Evolutionary conservation across 108 stramenopile genomes (phyloP), one percentile per base, ranked within the genome.

Genomic region (Skeletonema tropicum): DNA sequence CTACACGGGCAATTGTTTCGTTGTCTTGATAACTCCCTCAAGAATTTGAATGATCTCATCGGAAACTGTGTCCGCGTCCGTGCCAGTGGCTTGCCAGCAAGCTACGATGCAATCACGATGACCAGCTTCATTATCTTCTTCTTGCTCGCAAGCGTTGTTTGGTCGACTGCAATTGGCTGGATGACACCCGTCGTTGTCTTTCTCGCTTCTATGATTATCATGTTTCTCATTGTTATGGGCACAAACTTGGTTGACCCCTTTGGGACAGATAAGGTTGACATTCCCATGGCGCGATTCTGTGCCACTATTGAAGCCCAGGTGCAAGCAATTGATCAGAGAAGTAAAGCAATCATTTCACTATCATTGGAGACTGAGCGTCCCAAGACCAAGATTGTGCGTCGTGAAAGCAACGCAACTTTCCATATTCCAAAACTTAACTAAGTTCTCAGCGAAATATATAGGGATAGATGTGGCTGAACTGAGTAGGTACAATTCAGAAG

Each of bases 191-290:
- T 48, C 48, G 6, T 48, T 6, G 48, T 48, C 48, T 48, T 48
- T 17, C 48, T 48, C n/a, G 48, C 48, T 19, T 48, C 48, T 0
- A 48, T 48, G 48, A 48, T 48, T 6, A 48, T 48, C n/a, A 48
- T 48, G 48, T 48, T 48, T 48, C 48, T 48, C 48, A 48, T 48
- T 6, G 48, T 48, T 17, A 48, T 48, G 48, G 48, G 48, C 6
- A 6, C 48, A 6, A 48, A 48, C 2, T n/a, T 48, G 1, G 48
- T 48, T 0, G 48, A 48, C 10, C 38, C 38, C 2, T 38, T 38
- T 38, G 38, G 38, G 7, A 0, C 6, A 6, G 36, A 36, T 6
- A 36, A 36, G 36, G 46, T 46, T 11, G 46, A 46, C 17, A 46
- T 46, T 46, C 46, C 46, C 14, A 11, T 46, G 8, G 46, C n/a